phyloP scores from a whole-genome alignment of 352 stramenopile genomes.

The Pythium insidiosum region DNA sequence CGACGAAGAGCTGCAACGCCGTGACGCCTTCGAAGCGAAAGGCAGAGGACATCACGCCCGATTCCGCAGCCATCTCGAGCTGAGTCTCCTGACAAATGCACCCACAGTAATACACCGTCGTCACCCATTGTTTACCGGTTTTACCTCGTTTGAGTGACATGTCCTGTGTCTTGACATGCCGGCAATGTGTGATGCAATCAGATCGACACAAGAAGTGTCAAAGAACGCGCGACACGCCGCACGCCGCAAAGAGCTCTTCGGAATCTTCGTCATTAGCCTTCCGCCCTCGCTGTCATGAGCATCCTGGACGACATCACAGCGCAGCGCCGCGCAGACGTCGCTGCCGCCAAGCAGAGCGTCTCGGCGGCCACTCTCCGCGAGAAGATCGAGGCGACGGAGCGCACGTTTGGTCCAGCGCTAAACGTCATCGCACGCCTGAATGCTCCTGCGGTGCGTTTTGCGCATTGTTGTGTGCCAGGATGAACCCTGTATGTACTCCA shows the following conservation, averaged over 20 bases:
- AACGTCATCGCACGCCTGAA: constrained; percentile 81
- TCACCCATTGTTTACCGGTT: no score
- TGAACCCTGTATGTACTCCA: no score
- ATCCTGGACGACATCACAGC: constrained; percentile 75
- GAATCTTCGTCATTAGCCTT: no score
- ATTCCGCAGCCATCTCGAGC: constrained; percentile 1
- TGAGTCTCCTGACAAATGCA: constrained; percentile 2
- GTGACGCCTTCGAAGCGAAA: constrained; percentile 44
- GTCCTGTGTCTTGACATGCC: neutral
- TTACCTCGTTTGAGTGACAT: neutral
- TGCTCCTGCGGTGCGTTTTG: constrained; percentile 49
- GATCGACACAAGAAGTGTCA: neutral
- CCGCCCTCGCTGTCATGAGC: constrained; percentile 29
- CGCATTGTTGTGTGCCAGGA: constrained; percentile 10
- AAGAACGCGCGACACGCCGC: no score
- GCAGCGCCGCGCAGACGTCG: constrained; percentile 63
- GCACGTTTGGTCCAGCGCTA: constrained; percentile 72
- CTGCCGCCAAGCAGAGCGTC: constrained; percentile 34
- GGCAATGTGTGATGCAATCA: neutral
- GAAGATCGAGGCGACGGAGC: constrained; percentile 79
- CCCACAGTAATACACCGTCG: neutral
- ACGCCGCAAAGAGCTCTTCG: no score
- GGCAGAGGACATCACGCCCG: constrained; percentile 30
- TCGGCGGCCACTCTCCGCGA: constrained; percentile 41
- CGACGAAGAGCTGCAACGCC: neutral